These are phyloP conservation scores for Globisporangium barbulae DNA, from an alignment of 352 stramenopile species.

Conservation along the genomic window DNA sequence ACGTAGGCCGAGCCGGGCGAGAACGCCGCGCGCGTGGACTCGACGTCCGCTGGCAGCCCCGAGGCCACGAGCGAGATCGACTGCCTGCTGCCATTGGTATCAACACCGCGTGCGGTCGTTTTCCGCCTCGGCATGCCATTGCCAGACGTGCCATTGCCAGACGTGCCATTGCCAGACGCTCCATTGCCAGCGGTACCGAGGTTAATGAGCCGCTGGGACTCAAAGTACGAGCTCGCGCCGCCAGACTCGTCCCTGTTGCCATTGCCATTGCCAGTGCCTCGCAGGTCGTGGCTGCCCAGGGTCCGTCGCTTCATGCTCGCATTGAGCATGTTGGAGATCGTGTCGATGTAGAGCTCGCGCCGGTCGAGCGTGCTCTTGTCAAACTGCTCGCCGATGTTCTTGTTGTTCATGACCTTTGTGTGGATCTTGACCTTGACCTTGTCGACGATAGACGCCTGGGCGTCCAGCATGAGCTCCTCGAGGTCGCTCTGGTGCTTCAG, in stretches of 20 bases:
- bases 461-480: slow-evolving; percentile 66
- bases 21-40: slow-evolving; percentile 29
- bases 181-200: slow-evolving; percentile 18
- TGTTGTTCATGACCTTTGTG: slow-evolving; percentile 89
- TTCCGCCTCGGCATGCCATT: slow-evolving; percentile 27
- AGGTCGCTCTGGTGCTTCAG: slow-evolving; percentile 37
- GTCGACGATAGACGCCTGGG: slow-evolving; percentile 56
- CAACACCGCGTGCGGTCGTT: slow-evolving; percentile 11
- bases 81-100: slow-evolving; percentile 11
- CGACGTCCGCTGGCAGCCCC: slow-evolving; percentile 27
- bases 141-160: no score
- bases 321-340: slow-evolving; percentile 70
- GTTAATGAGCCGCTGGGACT: slow-evolving; percentile 42
- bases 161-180: no score
- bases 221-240: slow-evolving; percentile 34
- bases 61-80: slow-evolving; percentile 30
- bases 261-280: neutral
- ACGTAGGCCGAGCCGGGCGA: slow-evolving; percentile 40
- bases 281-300: slow-evolving; percentile 22
- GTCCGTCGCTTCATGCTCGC: slow-evolving; percentile 77
- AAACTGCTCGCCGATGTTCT: slow-evolving; percentile 87
- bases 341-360: slow-evolving; percentile 79
- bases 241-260: slow-evolving; percentile 12
- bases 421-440: slow-evolving; percentile 74
- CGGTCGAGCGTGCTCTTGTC: slow-evolving; percentile 76